Percentiles rank a stretch among this genome's conserved stretches.
Evolutionary conservation across 2,329 filamentous ascomycete genomes (phyloP).

Genomic region (Aspergillus candidus): DNA sequence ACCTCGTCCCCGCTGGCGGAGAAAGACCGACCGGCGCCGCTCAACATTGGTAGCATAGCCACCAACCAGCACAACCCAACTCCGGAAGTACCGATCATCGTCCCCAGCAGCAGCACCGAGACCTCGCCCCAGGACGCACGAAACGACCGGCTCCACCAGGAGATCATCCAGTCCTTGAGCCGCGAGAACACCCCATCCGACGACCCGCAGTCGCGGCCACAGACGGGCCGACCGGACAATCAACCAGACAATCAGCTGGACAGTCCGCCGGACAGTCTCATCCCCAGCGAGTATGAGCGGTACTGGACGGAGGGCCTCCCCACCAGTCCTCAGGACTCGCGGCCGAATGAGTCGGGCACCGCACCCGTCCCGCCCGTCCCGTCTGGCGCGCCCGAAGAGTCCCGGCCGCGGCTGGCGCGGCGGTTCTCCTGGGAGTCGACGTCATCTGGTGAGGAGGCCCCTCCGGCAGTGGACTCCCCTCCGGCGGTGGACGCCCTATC

Average conservation of each 20-base stretch:
- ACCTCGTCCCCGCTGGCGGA: constrained; percentile 2
- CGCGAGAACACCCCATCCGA: constrained; percentile 31
- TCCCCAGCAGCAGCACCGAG: constrained; percentile 29
- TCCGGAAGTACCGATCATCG: constrained; percentile 27
- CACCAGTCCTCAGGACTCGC: constrained; percentile 14
- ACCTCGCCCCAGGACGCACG: constrained; percentile 36
- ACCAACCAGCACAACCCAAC: constrained; percentile 11
- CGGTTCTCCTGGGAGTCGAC: constrained; percentile 42
- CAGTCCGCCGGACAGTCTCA: constrained; percentile 23
- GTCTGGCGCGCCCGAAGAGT: constrained; percentile 6
- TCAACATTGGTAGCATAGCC: constrained; percentile 24
- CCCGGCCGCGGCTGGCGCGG: constrained; percentile 27
- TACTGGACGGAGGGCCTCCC: constrained; percentile 29
- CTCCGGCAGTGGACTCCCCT: constrained; percentile 8
- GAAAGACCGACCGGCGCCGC: constrained; percentile 27
- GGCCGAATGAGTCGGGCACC: constrained; percentile 8
- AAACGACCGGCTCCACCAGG: constrained; percentile 40
- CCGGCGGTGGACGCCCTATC: constrained; percentile 9
- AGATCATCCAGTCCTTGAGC: constrained; percentile 45
- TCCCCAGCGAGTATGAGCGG: constrained; percentile 34
- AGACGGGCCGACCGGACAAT: constrained; percentile 14
- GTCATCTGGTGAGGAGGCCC: constrained; percentile 14
- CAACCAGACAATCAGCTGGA: constrained; percentile 19
- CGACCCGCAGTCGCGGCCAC: constrained; percentile 17
- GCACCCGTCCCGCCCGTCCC: constrained; percentile 10